These are phyloP conservation scores for Suillus plorans DNA, from an alignment of 768 basidiomycete species.

Conservation along the genomic window DNA sequence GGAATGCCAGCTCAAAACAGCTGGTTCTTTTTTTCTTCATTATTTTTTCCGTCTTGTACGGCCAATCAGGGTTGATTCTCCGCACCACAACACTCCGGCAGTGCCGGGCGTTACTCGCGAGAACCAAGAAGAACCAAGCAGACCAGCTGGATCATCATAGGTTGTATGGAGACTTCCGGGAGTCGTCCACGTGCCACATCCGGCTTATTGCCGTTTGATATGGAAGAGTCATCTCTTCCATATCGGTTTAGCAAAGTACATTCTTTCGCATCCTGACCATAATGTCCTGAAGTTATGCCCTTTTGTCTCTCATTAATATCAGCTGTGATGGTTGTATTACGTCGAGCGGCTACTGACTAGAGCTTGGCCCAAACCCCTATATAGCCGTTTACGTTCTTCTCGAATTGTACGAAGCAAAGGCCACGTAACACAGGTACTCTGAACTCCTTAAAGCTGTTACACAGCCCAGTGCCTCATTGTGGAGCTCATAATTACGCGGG, in stretches of 20 bases:
- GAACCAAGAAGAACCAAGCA: not conserved
- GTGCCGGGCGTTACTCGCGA: not conserved
- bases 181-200: not conserved
- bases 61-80: not conserved
- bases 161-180: not conserved
- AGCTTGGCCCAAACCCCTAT: not conserved
- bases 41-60: not conserved
- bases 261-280: not conserved
- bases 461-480: not conserved
- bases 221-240: not conserved
- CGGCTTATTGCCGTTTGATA: not conserved
- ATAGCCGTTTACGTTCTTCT: not conserved
- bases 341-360: not conserved
- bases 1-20: not conserved
- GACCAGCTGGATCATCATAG: not conserved
- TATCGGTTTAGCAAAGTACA: not conserved
- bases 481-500: not conserved
- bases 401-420: not conserved
- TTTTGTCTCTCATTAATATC: not conserved
- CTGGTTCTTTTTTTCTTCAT: not conserved
- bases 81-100: not conserved
- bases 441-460: not conserved
- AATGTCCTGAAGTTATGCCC: not conserved
- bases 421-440: not conserved
- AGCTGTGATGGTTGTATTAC: not conserved